Percentiles rank a stretch among this genome's conserved stretches.
phyloP scores from a whole-genome alignment of 768 basidiomycete genomes.

The Termitomyces sp. region DNA sequence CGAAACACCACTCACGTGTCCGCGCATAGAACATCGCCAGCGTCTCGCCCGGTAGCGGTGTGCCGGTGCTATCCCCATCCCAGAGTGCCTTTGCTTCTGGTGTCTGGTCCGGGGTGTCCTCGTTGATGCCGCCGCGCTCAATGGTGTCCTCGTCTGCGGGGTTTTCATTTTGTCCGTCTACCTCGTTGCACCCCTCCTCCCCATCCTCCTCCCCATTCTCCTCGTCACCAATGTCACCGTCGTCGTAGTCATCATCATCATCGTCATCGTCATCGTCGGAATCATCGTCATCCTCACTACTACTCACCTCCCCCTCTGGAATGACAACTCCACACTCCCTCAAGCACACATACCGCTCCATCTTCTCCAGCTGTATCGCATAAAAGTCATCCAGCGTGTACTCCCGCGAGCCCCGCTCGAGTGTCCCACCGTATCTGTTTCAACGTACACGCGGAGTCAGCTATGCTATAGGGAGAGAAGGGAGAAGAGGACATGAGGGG shows the following conservation, averaged over 20 bases:
- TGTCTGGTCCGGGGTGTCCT: not conserved
- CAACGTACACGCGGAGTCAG: not conserved
- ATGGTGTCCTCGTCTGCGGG: not conserved
- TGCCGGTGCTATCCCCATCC: not conserved
- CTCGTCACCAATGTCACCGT: conserved; percentile 20
- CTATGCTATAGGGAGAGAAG: too few relatives aligned
- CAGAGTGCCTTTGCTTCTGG: not conserved
- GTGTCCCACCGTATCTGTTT: not conserved
- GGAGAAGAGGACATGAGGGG: too few relatives aligned
- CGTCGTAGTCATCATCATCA: conserved; percentile 25
- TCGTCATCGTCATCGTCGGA: conserved; percentile 25
- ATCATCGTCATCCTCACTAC: conserved; percentile 17
- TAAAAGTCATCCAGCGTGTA: not conserved
- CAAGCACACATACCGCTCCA: conserved; percentile 14
- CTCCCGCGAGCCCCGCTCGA: not conserved
- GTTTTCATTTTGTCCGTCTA: not conserved
- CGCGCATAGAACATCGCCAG: not conserved
- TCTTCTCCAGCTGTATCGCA: not conserved
- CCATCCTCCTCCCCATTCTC: conserved; percentile 28
- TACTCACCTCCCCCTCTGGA: not conserved
- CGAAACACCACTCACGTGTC: not conserved
- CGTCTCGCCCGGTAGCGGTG: not conserved
- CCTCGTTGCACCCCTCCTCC: not conserved
- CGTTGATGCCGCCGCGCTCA: not conserved
- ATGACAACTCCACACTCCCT: not conserved